Evolutionary conservation across 352 stramenopile genomes (phyloP).

Genomic region (Globisporangium rhizosaccharum): DNA sequence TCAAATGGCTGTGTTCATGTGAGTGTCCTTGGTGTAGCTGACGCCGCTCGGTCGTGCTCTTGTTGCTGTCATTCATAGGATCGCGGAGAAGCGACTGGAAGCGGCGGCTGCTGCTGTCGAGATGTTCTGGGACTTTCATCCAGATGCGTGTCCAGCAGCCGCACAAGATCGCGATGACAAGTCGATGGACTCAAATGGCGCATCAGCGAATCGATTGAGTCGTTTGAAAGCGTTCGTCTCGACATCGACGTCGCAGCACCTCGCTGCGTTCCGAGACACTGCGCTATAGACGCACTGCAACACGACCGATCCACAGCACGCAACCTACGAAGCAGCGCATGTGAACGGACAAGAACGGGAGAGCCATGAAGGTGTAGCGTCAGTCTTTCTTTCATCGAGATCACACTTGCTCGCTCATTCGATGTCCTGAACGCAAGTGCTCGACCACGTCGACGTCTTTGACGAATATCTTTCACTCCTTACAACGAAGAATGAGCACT

Average conservation of each 20-base stretch:
- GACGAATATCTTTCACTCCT: too few relatives aligned
- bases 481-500: conserved; percentile 5
- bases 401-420: too few relatives aligned
- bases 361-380: too few relatives aligned
- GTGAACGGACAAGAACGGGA: too few relatives aligned
- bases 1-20: not conserved
- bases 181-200: not conserved
- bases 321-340: too few relatives aligned
- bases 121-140: conserved; percentile 36
- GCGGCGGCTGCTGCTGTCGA: conserved; percentile 26
- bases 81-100: conserved; percentile 37
- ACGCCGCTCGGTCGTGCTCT: not conserved
- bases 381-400: too few relatives aligned
- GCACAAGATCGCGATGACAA: too few relatives aligned
- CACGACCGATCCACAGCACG: too few relatives aligned
- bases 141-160: not conserved
- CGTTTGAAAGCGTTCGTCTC: conserved; percentile 20
- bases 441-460: too few relatives aligned
- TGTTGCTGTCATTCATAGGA: conserved; percentile 13
- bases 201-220: conserved; percentile 3
- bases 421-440: not conserved
- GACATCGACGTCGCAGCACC: conserved; percentile 13
- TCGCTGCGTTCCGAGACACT: conserved; percentile 13
- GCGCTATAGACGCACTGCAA: conserved; percentile 5
- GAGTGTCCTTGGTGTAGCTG: not conserved